Base-by-base conservation (phyloP, 2,329 filamentous ascomycete species). In the Westerdykella sp. region DNA sequence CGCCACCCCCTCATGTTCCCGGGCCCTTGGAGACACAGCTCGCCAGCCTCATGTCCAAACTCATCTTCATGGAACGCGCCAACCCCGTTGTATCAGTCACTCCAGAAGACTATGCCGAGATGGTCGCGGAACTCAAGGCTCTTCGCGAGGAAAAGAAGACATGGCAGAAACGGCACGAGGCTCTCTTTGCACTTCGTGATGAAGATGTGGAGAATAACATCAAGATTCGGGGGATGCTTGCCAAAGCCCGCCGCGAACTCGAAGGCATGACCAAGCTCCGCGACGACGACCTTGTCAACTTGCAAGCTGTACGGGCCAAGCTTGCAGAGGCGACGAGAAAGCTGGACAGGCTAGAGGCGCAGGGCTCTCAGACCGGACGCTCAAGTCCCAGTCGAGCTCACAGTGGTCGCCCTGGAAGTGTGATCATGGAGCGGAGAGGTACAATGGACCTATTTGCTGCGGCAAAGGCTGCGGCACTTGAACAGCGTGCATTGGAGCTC, bases 201-300 rank as follows among this genome's bases (percentile, higher is more conserved):
- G 66, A 69, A 47, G 69, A 72, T 37, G 63, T 71, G 1, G 60
- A 65, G 40, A 72, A 71, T 46, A 64, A 70, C 47, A 67, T 70
- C 51, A 69, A 66, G 53, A 62, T 70, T 34, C 65, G 68, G 4
- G 60, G 58, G 15, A 45, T 69, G 13, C 58, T 72, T 13, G 68
- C 69, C 21, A 61, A 66, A 41, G 62, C 65, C 22, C 64, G 65
- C 15, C 62, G 67, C 14, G 62, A 68, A 14, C 62, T 70, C 15
- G 65, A 67, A 38, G 62, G 56, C 11, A 67, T 69, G 44, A 65
- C 58, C 21, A 58, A 63, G 40, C 59, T 71, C 6, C 66, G 69
- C 11, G 65, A 72, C 34, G 69, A 71, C 21, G 69, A 72, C 42
- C 53, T 72, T 11, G 39, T 50, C 34, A 72, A 72, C 42, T 61